phyloP scores from a whole-genome alignment of 768 basidiomycete species.

The Boletus insuetus region DNA sequence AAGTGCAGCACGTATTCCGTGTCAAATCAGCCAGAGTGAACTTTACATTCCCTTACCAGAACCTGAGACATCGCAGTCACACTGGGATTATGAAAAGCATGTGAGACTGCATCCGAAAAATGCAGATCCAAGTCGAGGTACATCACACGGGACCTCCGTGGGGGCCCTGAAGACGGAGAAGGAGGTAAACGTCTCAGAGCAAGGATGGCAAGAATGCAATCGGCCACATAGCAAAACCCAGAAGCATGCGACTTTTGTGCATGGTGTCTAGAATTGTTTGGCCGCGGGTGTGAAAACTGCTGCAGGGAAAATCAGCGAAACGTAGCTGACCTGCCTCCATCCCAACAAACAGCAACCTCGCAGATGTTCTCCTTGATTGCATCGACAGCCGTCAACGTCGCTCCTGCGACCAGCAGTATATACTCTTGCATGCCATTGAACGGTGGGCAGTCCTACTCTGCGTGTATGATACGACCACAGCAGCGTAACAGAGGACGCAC shows the following conservation, averaged over 20 bases:
- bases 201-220: slow-evolving; percentile 80
- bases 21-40: not conserved
- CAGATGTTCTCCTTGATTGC: slow-evolving; percentile 49
- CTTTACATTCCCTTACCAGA: slow-evolving; percentile 35
- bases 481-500: slow-evolving; percentile 32
- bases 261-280: slow-evolving; percentile 60
- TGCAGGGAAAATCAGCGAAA: not conserved
- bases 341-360: slow-evolving; percentile 81
- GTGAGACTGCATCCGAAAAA: slow-evolving; percentile 84
- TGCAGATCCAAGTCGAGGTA: slow-evolving; percentile 94
- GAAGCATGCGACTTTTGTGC: slow-evolving; percentile 74
- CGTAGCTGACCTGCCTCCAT: slow-evolving; percentile 71
- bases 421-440: slow-evolving; percentile 73
- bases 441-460: slow-evolving; percentile 72
- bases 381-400: slow-evolving; percentile 69
- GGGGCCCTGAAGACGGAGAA: slow-evolving; percentile 11
- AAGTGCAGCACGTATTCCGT: not conserved
- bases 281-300: not conserved
- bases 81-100: slow-evolving; percentile 57
- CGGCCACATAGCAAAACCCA: slow-evolving; percentile 94
- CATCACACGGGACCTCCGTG: slow-evolving; percentile 62
- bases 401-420: slow-evolving; percentile 69
- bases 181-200: slow-evolving; percentile 48
- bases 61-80: slow-evolving; percentile 41
- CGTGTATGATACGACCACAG: not conserved